Evolutionary conservation across 108 stramenopile species (phyloP).

Genomic region (Ochromonas danica): DNA sequence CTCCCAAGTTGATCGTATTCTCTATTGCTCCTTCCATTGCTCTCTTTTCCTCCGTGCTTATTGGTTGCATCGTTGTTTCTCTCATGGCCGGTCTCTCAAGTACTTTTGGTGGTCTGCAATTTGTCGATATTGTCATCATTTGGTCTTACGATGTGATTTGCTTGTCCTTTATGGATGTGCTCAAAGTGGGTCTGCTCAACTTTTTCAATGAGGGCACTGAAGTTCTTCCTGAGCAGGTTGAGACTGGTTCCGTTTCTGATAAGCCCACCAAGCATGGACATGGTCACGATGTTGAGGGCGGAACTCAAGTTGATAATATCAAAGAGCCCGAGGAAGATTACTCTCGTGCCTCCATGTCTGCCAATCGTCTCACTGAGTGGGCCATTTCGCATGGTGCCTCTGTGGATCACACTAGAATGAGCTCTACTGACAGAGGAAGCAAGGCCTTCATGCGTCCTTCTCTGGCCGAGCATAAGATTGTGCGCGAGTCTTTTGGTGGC

Average conservation of each 20-base stretch:
- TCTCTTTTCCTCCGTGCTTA: conserved; percentile 1
- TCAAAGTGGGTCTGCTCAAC: conserved; percentile 1
- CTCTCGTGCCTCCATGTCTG: background rate
- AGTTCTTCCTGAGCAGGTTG: conserved; percentile 23
- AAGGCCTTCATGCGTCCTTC: background rate
- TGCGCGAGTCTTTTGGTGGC: background rate
- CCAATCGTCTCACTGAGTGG: background rate
- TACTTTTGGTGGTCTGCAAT: background rate
- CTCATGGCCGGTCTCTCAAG: conserved; percentile 13
- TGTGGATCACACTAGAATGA: background rate
- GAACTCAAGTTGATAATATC: background rate
- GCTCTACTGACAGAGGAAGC: background rate
- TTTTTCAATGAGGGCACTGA: conserved; percentile 19
- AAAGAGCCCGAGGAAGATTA: background rate
- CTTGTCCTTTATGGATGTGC: conserved; percentile 11
- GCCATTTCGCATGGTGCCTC: background rate
- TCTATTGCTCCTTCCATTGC: conserved; percentile 30
- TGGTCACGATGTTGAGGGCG: background rate
- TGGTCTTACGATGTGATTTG: conserved; percentile 9
- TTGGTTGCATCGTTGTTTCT: conserved; percentile 32
- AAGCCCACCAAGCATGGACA: conserved; percentile 3
- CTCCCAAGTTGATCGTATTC: conserved; percentile 34
- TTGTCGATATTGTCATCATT: conserved; percentile 24
- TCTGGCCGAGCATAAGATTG: background rate
- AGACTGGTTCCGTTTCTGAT: conserved; percentile 20